Evolutionary conservation across 129 eudicot species (phyloP).

Genomic region (Kitagawia praeruptora): DNA sequence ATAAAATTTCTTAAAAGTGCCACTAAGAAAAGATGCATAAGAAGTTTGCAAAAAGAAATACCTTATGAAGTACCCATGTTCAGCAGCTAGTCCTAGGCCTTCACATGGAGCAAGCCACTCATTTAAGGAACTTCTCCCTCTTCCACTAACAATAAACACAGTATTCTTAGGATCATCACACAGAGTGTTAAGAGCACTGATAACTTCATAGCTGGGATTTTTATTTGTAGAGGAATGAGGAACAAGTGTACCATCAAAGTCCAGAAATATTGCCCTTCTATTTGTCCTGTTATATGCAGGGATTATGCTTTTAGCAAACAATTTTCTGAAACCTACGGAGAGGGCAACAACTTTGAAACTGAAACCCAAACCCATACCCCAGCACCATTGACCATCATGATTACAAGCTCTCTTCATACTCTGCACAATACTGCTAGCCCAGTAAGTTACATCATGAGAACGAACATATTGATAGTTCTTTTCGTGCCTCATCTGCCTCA

Average conservation of each 20-base stretch:
- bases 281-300: constrained; percentile 54
- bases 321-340: constrained; percentile 56
- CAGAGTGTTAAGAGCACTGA: constrained; percentile 39
- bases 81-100: constrained; percentile 71
- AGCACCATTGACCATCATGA: constrained; percentile 56
- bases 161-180: constrained; percentile 70
- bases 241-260: constrained; percentile 75
- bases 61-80: constrained; percentile 80
- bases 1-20: background rate
- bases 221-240: constrained; percentile 47
- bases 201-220: constrained; percentile 47
- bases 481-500: constrained; percentile 57
- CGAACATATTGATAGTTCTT: constrained; percentile 70
- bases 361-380: constrained; percentile 81
- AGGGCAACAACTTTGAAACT: constrained; percentile 60
- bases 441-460: constrained; percentile 68
- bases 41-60: constrained; percentile 9
- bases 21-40: background rate
- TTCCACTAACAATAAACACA: constrained; percentile 71
- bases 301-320: constrained; percentile 43
- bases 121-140: constrained; percentile 44
- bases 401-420: constrained; percentile 66
- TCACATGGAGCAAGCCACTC: constrained; percentile 78
- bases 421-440: constrained; percentile 81
- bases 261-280: constrained; percentile 66